phyloP scores from a whole-genome alignment of 83 land plant species.

The Picea abies region DNA sequence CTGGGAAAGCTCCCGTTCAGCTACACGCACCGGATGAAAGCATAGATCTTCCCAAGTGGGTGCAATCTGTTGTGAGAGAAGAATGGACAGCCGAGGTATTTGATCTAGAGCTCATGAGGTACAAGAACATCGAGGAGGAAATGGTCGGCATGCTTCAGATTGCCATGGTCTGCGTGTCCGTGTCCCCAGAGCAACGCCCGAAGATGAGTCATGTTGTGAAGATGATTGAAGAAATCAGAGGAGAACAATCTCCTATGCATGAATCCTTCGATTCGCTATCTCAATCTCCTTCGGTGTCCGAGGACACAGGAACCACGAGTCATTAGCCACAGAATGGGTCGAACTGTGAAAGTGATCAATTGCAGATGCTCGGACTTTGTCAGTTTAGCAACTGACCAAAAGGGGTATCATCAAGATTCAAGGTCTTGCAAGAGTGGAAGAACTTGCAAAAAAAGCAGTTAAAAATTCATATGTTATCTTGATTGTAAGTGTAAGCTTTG shows the following conservation, averaged over 20 bases:
- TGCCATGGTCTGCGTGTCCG: conserved; percentile 34
- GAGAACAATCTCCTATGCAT: conserved; percentile 30
- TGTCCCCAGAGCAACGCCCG: conserved; percentile 42
- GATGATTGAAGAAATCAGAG: conserved; percentile 44
- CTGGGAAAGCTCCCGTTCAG: conserved; percentile 60
- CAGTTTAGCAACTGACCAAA: too few relatives aligned
- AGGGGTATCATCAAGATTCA: too few relatives aligned
- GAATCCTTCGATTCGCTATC: conserved; percentile 53
- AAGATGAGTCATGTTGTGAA: conserved; percentile 35
- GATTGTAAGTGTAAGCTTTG: neutral
- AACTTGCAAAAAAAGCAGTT: too few relatives aligned
- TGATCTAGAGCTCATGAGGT: conserved; percentile 42
- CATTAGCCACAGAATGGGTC: neutral
- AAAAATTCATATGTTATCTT: neutral
- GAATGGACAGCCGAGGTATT: conserved; percentile 57
- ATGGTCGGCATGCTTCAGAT: conserved; percentile 47
- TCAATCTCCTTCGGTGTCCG: conserved; percentile 48
- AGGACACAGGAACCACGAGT: conserved; percentile 20
- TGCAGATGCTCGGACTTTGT: neutral
- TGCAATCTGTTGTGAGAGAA: conserved; percentile 45
- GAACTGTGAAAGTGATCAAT: neutral
- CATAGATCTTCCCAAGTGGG: conserved; percentile 46
- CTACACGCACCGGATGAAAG: conserved; percentile 21
- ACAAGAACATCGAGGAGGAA: conserved; percentile 49
- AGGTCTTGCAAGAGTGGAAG: too few relatives aligned